phyloP scores from a whole-genome alignment of 2,329 filamentous ascomycete species.

The Bretziella fagacearum region DNA sequence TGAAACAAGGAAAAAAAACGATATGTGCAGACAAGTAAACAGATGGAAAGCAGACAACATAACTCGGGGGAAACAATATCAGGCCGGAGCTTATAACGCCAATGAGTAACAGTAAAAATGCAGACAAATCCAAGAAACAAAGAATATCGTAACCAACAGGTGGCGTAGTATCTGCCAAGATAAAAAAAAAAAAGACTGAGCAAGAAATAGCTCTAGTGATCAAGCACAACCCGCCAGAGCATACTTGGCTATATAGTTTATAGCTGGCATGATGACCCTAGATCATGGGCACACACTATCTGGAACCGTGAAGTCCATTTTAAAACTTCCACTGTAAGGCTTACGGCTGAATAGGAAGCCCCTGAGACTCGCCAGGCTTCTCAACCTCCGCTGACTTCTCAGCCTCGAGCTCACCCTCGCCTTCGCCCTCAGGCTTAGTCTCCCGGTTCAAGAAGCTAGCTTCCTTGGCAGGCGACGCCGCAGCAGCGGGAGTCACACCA shows the following conservation, averaged over 20 bases:
- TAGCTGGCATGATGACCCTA: not conserved
- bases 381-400: constrained; percentile 2
- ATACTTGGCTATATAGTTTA: not conserved
- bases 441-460: constrained; percentile 71
- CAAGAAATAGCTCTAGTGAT: too few relatives aligned
- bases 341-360: constrained; percentile 6
- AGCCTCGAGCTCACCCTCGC: constrained; percentile 11
- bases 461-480: constrained; percentile 76
- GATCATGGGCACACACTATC: not conserved
- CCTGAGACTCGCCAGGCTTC: not conserved
- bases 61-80: constrained; percentile 4
- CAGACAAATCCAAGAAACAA: constrained; percentile 5
- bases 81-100: constrained; percentile 5
- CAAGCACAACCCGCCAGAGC: too few relatives aligned
- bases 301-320: not conserved
- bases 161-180: too few relatives aligned
- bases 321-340: not conserved
- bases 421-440: constrained; percentile 41
- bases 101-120: constrained; percentile 4
- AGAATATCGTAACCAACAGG: constrained; percentile 5
- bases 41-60: constrained; percentile 1
- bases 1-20: not conserved
- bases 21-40: constrained; percentile 1
- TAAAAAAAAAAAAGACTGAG: too few relatives aligned
- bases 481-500: constrained; percentile 14